A percentile compares a stretch with the other conserved stretches of the same genome.
phyloP scores from a whole-genome alignment of 176 grass and related monocot genomes.

The Eremochloa ophiuroides region DNA sequence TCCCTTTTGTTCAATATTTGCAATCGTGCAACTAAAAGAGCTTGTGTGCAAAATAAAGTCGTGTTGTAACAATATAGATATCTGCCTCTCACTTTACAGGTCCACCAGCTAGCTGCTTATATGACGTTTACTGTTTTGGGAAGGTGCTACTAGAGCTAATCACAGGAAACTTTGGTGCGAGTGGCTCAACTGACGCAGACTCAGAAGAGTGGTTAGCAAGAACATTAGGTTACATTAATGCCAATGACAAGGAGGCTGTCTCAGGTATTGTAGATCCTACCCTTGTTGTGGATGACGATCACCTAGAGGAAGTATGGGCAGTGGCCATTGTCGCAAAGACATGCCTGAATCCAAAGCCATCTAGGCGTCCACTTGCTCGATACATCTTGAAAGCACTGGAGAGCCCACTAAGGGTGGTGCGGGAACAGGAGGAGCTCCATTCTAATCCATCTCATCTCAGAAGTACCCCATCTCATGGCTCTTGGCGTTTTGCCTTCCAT shows the following conservation, averaged over 20 bases:
- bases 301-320: constrained; percentile 91
- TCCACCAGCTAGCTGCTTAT: constrained; percentile 59
- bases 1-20: background rate
- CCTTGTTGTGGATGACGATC: constrained; percentile 77
- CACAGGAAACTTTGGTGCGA: constrained; percentile 57
- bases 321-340: constrained; percentile 75
- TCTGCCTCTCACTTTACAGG: constrained; percentile 42
- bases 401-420: constrained; percentile 70
- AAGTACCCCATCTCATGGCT: constrained; percentile 54
- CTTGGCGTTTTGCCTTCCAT: constrained; percentile 60
- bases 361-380: constrained; percentile 61
- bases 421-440: constrained; percentile 55
- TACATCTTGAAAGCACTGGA: constrained; percentile 77
- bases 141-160: constrained; percentile 90
- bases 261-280: constrained; percentile 63
- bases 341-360: constrained; percentile 69
- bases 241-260: constrained; percentile 57
- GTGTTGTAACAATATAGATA: background rate
- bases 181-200: constrained; percentile 44
- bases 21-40: background rate
- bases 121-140: constrained; percentile 84
- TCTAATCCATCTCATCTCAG: constrained; percentile 40
- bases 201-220: constrained; percentile 61
- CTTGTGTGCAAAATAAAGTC: constrained; percentile 8
- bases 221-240: constrained; percentile 52